Percentiles rank a stretch among this genome's conserved stretches.
phyloP scores from a whole-genome alignment of 2,329 filamentous ascomycete species.

The Cladosporium sp. region DNA sequence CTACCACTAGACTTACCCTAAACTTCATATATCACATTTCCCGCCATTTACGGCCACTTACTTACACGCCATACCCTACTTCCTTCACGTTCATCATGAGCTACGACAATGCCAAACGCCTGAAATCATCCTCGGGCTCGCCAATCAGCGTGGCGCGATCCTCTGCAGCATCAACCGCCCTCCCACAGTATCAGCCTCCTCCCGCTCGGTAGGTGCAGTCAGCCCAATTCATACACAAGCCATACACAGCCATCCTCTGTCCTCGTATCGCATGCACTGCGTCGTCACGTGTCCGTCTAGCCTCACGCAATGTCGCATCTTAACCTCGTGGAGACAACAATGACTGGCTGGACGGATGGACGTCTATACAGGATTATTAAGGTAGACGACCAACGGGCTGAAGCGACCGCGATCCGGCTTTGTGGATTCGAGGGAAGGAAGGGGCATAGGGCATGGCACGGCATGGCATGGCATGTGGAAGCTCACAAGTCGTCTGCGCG shows the following conservation, averaged over 20 bases:
- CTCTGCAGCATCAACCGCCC: constrained; percentile 16
- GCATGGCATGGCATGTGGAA: neutral
- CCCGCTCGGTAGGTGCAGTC: constrained; percentile 14
- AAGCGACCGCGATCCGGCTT: constrained; percentile 8
- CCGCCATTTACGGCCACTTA: neutral
- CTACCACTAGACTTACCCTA: neutral
- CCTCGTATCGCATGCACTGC: too few species aligned
- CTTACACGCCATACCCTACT: constrained; percentile 1
- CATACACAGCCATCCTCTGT: too few species aligned
- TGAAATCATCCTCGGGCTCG: constrained; percentile 25
- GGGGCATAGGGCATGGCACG: constrained; percentile 1
- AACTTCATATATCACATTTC: neutral
- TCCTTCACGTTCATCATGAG: too few species aligned
- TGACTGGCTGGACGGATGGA: too few species aligned
- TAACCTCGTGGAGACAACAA: too few species aligned
- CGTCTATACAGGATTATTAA: neutral
- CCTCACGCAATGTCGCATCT: too few species aligned
- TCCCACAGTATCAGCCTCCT: constrained; percentile 28
- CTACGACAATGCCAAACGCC: constrained; percentile 21
- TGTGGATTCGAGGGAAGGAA: constrained; percentile 12
- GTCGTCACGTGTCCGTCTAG: neutral
- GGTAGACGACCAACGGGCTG: constrained; percentile 1
- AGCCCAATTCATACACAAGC: too few species aligned
- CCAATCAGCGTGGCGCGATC: constrained; percentile 20
- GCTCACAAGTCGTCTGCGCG: neutral